Base-by-base conservation (phyloP, 169 alveolate genomes). In the Besnoitia besnoiti region DNA sequence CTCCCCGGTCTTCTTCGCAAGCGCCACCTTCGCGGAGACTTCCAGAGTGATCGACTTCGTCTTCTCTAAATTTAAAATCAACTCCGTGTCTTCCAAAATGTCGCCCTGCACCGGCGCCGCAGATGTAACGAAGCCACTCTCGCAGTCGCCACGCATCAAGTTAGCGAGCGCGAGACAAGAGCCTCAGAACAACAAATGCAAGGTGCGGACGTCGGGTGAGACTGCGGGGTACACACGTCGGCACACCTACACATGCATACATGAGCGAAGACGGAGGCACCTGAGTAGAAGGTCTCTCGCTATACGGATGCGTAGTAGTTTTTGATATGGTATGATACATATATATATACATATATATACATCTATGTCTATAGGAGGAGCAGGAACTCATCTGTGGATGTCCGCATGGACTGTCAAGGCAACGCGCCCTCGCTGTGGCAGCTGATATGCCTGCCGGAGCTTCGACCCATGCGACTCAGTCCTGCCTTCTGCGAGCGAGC, bases 1-100 rank as follows among this genome's bases (percentile, higher is more conserved):
- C 79, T 97, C 98, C 95, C 98, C 99, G 19, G 99, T 98, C 75
- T 96, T 97, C 93, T 97, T 97, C 50, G 99, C 99, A 67, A 97
- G 97, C 88, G 97, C 99, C 93, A 98, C 98, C 93, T 98, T 98
- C 90, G 98, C 98, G 62, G 98, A 96, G 75, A 98, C 98, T 94
- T 98, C 99, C 47, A 95, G 98, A 30, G 99, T 97, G 75, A 98
- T 97, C 94, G 95, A 95, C 96, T 98, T 98, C 27, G 99, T 97
- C 92, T 97, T 96, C 96, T 98, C 99, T 89, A 98, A 94, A 90
- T 97, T 97, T 93, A 97, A 98, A 75, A 98, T 98, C 90, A 98
- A 97, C 76, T 97, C 98, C 33, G 97, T 98, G 91, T 98, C 98
- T 94, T 98, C 99, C 85, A 98, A 95, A 90, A 98, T 98, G 95